Percentiles rank a stretch among this genome's conserved stretches.
Conservation (phyloP, 2,329 filamentous ascomycete genomes). For the Cercospora sp. region DNA sequence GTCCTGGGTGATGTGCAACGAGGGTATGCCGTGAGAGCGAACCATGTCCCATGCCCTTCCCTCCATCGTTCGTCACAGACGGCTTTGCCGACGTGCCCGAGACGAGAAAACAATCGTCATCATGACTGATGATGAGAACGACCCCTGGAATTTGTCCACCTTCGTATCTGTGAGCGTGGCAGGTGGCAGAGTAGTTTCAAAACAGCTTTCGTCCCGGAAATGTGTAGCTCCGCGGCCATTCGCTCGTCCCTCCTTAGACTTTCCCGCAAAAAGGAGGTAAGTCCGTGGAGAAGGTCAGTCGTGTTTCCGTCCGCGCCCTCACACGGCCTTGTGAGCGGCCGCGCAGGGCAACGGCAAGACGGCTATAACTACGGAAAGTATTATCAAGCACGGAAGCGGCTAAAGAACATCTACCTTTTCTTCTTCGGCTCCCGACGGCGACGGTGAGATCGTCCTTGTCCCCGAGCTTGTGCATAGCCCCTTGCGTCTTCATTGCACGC, state of each 20-base stretch:
- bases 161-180: neutral
- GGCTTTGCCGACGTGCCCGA: neutral
- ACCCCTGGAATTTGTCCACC: too few relatives aligned
- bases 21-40: neutral
- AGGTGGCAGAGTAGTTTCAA: too few relatives aligned
- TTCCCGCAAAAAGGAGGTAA: neutral
- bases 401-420: too few relatives aligned
- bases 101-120: neutral
- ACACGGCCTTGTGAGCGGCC: neutral
- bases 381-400: neutral
- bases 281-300: neutral
- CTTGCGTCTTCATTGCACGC: neutral
- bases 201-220: too few relatives aligned
- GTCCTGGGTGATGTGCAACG: neutral
- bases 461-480: neutral
- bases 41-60: neutral
- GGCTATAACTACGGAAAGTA: neutral
- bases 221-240: too few relatives aligned
- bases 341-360: neutral
- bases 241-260: neutral
- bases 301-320: neutral
- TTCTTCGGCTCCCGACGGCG: neutral
- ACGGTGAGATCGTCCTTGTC: neutral
- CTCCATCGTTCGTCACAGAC: neutral
- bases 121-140: neutral